These are phyloP conservation scores for Calonectria pseudoreteaudii DNA, from an alignment of 2,329 filamentous ascomycete species.

Conservation along the genomic window DNA sequence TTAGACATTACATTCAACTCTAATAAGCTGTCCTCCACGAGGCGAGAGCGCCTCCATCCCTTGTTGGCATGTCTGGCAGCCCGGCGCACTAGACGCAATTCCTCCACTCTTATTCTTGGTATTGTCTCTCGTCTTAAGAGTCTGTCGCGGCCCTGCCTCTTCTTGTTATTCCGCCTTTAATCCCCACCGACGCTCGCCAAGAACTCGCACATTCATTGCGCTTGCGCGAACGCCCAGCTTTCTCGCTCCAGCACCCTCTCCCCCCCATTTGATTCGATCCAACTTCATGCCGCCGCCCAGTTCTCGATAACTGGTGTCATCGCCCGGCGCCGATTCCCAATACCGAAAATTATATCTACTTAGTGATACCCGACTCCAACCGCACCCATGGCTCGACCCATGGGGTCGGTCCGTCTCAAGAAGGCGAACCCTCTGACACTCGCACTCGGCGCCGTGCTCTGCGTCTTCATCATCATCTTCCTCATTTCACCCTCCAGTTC, in stretches of 20 bases:
- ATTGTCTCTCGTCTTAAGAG: constrained; percentile 35
- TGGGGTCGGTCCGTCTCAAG: constrained; percentile 78
- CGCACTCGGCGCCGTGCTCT: constrained; percentile 76
- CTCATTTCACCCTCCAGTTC: constrained; percentile 66
- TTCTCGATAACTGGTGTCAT: constrained; percentile 37
- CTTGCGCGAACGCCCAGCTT: constrained; percentile 9
- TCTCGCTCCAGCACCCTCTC: not conserved
- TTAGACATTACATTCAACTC: constrained; percentile 36
- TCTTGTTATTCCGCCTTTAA: constrained; percentile 13
- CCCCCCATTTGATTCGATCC: constrained; percentile 21
- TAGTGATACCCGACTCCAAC: constrained; percentile 23
- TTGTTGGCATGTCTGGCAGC: constrained; percentile 32
- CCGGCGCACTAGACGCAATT: constrained; percentile 34
- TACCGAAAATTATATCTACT: constrained; percentile 7
- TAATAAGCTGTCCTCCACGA: constrained; percentile 38
- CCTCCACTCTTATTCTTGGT: constrained; percentile 39
- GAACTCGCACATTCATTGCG: constrained; percentile 9
- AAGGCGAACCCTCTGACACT: constrained; percentile 83
- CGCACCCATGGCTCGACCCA: constrained; percentile 65
- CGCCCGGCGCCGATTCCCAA: constrained; percentile 24
- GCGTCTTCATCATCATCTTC: constrained; percentile 78
- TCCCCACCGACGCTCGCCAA: not conserved
- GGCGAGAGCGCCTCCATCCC: constrained; percentile 34
- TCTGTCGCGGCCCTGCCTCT: constrained; percentile 28
- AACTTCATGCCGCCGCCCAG: constrained; percentile 40